Percentiles rank a stretch among this genome's conserved stretches.
Evolutionary conservation across 129 eudicot species (phyloP).

Genomic region (Chrysanthemum lavandulifolium): DNA sequence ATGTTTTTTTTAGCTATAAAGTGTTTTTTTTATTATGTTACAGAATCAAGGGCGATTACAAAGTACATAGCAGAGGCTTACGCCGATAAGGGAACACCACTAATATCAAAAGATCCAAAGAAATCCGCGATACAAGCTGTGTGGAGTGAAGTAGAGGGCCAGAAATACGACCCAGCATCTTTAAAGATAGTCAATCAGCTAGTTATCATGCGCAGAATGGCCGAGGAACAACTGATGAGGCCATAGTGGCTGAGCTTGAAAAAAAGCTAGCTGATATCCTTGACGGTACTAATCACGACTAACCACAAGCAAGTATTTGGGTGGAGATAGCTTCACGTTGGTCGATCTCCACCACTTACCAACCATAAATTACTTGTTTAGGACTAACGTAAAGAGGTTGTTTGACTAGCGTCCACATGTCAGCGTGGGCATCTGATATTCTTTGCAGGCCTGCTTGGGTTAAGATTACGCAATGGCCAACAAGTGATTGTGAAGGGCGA

Average conservation of each 20-base stretch:
- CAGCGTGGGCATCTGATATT: conserved; percentile 49
- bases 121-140: background rate
- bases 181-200: conserved; percentile 30
- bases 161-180: conserved; percentile 31
- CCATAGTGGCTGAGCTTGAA: conserved; percentile 33
- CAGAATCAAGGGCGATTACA: conserved; percentile 2
- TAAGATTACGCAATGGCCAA: conserved; percentile 32
- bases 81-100: background rate
- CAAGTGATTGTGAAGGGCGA: background rate
- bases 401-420: conserved; percentile 31
- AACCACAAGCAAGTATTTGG: conserved; percentile 57
- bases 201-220: conserved; percentile 41
- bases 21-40: background rate
- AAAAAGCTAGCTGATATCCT: conserved; percentile 46
- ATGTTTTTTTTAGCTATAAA: no score
- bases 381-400: conserved; percentile 35
- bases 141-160: conserved; percentile 26
- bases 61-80: conserved; percentile 28
- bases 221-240: conserved; percentile 28
- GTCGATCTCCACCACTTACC: conserved; percentile 78
- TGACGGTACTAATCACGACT: conserved; percentile 56
- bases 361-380: conserved; percentile 23
- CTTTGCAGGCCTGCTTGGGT: conserved; percentile 60
- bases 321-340: conserved; percentile 52
- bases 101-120: background rate